phyloP scores from a whole-genome alignment of 2,329 filamentous ascomycete genomes.

The Phyllosticta citrichinensis region DNA sequence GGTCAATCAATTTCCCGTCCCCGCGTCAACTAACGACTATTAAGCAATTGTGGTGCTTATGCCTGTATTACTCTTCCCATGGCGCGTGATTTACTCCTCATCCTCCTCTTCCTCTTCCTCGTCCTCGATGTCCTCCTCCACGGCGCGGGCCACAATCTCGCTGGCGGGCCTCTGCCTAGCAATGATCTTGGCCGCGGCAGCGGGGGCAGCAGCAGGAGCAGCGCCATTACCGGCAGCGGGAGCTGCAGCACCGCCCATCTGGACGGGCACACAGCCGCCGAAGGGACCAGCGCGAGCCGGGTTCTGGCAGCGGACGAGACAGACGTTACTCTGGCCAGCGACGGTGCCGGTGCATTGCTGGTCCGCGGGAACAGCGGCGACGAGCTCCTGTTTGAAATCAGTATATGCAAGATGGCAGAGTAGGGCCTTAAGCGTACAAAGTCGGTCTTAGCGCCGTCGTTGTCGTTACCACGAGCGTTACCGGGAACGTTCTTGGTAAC shows the following conservation, averaged over 20 bases:
- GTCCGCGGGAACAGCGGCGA: constrained; percentile 45
- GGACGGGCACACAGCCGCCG: constrained; percentile 50
- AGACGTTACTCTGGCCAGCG: constrained; percentile 49
- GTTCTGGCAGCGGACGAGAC: constrained; percentile 55
- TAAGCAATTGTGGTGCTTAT: not conserved
- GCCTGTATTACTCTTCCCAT: not conserved
- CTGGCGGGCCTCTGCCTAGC: not conserved
- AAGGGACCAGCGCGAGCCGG: constrained; percentile 51
- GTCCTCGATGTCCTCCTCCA: not conserved
- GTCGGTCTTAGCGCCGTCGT: constrained; percentile 11
- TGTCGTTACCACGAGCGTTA: constrained; percentile 35
- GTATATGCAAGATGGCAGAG: not conserved
- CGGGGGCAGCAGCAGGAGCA: constrained; percentile 1
- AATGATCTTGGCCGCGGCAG: constrained; percentile 2
- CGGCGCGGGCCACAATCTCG: not conserved
- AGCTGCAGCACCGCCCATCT: constrained; percentile 28
- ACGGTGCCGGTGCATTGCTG: constrained; percentile 51
- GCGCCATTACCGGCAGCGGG: constrained; percentile 12
- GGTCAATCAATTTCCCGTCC: not conserved
- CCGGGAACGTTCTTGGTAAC: constrained; percentile 47
- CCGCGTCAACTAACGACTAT: not conserved
- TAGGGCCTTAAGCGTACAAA: constrained; percentile 12
- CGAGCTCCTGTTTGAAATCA: constrained; percentile 35
- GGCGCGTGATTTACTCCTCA: not conserved
- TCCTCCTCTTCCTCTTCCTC: not conserved